Conservation (phyloP, 805 yeast genomes). For the Candida alai region DNA sequence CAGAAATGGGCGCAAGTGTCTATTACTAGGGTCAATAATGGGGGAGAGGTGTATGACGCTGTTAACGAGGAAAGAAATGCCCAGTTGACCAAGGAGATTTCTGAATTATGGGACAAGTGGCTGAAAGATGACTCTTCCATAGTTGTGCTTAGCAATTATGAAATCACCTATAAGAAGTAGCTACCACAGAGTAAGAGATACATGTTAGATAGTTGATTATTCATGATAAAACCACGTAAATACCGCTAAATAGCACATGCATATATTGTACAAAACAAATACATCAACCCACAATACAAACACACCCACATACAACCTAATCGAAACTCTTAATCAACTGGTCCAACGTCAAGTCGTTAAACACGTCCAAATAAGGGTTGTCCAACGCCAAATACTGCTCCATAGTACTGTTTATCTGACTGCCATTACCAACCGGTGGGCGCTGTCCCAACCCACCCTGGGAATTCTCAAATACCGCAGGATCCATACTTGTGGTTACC, state of each 20-base stretch:
- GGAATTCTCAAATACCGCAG: constrained; percentile 4
- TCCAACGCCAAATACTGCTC: constrained; percentile 11
- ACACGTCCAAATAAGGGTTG: constrained; percentile 11
- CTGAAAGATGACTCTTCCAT: constrained; percentile 13
- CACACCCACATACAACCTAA: constrained; percentile 1
- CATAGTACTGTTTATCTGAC: constrained; percentile 5
- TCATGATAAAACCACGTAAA: no score
- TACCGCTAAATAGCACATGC: no score
- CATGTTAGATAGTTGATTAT: neutral
- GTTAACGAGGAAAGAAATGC: constrained; percentile 6
- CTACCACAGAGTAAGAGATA: neutral
- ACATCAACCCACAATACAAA: neutral
- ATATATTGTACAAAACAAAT: neutral
- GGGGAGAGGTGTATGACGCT: constrained; percentile 10
- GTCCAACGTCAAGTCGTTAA: constrained; percentile 7
- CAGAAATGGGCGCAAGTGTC: constrained; percentile 10
- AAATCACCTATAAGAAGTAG: constrained; percentile 14
- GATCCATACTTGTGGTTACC: constrained; percentile 4
- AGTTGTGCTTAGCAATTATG: constrained; percentile 16
- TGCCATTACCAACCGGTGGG: neutral
- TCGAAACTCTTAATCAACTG: constrained; percentile 4
- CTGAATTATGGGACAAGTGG: constrained; percentile 14
- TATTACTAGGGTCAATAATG: constrained; percentile 11
- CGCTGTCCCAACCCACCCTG: neutral
- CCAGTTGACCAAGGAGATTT: constrained; percentile 7